phyloP scores from a whole-genome alignment of 768 basidiomycete species.

The Goffeauzyma gilvescens region DNA sequence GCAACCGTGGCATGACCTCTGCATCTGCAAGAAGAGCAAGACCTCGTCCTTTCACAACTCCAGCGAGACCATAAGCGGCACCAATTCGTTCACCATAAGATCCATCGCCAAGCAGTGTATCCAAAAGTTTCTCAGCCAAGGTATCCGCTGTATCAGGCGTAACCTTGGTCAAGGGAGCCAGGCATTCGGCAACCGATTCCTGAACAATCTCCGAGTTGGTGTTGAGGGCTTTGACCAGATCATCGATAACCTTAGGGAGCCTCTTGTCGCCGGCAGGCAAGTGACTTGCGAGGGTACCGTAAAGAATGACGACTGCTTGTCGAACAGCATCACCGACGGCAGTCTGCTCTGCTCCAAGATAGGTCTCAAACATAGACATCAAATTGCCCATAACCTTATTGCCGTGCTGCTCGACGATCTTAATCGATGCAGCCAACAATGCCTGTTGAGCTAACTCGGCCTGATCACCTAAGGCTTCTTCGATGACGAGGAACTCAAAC shows the following conservation, averaged over 20 bases:
- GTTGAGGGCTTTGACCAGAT: slow-evolving; percentile 70
- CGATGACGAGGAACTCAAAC: slow-evolving; percentile 69
- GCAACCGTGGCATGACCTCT: slow-evolving; percentile 52
- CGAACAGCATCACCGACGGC: slow-evolving; percentile 74
- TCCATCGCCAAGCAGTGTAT: slow-evolving; percentile 52
- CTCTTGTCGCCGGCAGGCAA: slow-evolving; percentile 57
- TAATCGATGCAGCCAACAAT: slow-evolving; percentile 69
- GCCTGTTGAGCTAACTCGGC: slow-evolving; percentile 58
- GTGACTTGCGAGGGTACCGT: slow-evolving; percentile 79
- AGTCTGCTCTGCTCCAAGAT: slow-evolving; percentile 44
- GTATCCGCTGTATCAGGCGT: slow-evolving; percentile 45
- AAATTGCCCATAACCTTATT: slow-evolving; percentile 49
- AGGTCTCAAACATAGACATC: slow-evolving; percentile 61
- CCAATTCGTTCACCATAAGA: slow-evolving; percentile 93
- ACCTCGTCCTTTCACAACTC: slow-evolving; percentile 77
- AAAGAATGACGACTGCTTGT: slow-evolving; percentile 83
- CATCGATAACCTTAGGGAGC: slow-evolving; percentile 60
- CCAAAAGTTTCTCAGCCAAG: slow-evolving; percentile 58
- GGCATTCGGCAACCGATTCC: slow-evolving; percentile 84
- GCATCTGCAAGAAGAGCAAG: slow-evolving; percentile 69
- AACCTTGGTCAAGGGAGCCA: slow-evolving; percentile 62
- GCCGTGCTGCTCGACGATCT: slow-evolving; percentile 68
- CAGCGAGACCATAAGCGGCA: slow-evolving; percentile 87
- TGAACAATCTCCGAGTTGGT: slow-evolving; percentile 94
- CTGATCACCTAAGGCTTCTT: slow-evolving; percentile 73